Evolutionary conservation across 106 monocot species (phyloP).

Genomic region (Hemerocallis citrina): DNA sequence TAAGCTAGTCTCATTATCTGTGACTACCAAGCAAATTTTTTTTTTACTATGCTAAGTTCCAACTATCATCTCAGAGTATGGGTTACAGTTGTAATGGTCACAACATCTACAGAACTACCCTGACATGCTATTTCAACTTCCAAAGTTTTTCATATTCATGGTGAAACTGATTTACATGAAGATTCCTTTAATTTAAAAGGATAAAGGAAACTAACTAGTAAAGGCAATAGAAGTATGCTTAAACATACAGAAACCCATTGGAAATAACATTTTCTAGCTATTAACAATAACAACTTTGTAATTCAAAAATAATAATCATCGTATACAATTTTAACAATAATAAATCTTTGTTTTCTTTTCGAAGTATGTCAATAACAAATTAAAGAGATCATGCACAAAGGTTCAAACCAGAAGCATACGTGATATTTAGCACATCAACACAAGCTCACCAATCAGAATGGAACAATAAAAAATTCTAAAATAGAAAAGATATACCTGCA

Average conservation of each 20-base stretch:
- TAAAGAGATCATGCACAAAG: background rate
- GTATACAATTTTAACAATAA: background rate
- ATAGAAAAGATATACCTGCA: conserved; percentile 6
- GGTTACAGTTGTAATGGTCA: too few relatives aligned
- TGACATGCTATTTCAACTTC: too few relatives aligned
- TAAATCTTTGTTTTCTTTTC: background rate
- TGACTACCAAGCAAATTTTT: too few relatives aligned
- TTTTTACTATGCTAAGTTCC: too few relatives aligned
- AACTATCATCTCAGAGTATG: too few relatives aligned
- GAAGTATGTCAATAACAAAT: background rate
- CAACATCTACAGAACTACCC: background rate
- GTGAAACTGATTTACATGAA: background rate
- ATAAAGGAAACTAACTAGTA: background rate
- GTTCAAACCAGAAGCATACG: background rate
- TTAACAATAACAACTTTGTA: background rate
- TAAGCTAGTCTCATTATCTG: too few relatives aligned
- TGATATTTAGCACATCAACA: background rate
- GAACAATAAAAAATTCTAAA: background rate
- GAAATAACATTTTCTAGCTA: background rate
- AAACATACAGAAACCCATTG: background rate
- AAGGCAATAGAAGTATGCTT: background rate
- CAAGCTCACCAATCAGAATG: background rate
- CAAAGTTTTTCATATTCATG: background rate
- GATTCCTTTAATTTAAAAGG: background rate
- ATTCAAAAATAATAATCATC: background rate